Percentiles rank a stretch among this genome's conserved stretches.
phyloP scores from a whole-genome alignment of 352 stramenopile genomes.

The Globisporangium echinulatum region DNA sequence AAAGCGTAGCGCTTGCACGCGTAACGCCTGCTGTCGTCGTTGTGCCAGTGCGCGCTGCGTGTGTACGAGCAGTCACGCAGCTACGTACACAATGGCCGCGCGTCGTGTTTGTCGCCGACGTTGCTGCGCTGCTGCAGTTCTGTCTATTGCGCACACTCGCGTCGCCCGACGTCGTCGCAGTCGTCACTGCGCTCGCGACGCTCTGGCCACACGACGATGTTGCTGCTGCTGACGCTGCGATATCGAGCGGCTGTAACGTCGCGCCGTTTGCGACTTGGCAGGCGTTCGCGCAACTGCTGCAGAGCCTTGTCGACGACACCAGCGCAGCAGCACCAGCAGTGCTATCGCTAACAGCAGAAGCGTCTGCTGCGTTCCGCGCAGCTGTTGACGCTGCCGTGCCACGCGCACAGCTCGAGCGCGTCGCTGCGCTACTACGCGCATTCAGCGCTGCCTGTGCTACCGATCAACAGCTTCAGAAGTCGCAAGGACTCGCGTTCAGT shows the following conservation, averaged over 20 bases:
- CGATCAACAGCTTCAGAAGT: background rate
- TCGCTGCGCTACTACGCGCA: conserved; percentile 32
- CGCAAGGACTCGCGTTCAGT: conserved; percentile 26
- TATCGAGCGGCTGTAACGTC: background rate
- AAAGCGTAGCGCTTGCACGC: conserved; percentile 20
- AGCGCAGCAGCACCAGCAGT: conserved; percentile 2
- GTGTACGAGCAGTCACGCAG: conserved; percentile 32
- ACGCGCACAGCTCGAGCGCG: conserved; percentile 28
- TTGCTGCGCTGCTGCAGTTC: conserved; percentile 45
- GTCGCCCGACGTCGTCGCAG: conserved; percentile 25
- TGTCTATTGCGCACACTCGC: conserved; percentile 33
- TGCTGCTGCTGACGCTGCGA: conserved; percentile 9
- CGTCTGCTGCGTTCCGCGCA: conserved; percentile 13
- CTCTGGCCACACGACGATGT: conserved; percentile 27
- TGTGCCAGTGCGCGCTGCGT: conserved; percentile 29
- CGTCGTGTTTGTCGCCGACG: conserved; percentile 31
- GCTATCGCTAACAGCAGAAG: too few species aligned
- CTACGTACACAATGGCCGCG: conserved; percentile 31
- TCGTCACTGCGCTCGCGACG: conserved; percentile 28
- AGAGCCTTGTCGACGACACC: conserved; percentile 35
- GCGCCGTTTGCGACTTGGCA: conserved; percentile 30
- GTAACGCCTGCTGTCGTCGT: conserved; percentile 35
- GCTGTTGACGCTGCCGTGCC: conserved; percentile 32
- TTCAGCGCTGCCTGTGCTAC: conserved; percentile 19
- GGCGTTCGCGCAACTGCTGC: conserved; percentile 24